Percentiles rank a stretch among this genome's conserved stretches.
Evolutionary conservation across 805 yeast species (phyloP).

Genomic region (Saturnispora halmiae): DNA sequence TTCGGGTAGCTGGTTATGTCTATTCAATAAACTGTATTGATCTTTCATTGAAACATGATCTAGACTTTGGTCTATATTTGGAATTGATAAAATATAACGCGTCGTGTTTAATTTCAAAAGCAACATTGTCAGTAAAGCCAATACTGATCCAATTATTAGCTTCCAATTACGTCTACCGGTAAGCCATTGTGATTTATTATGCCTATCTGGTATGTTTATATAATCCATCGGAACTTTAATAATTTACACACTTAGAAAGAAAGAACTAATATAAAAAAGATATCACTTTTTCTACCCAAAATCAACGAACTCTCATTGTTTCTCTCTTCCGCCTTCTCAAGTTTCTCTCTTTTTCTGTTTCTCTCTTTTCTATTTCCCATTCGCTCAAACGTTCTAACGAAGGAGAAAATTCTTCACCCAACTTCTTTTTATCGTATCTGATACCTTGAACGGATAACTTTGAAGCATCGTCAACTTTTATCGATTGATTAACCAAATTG

Average conservation of each 20-base stretch:
- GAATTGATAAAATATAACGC: background rate
- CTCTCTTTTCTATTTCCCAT: conserved; percentile 91
- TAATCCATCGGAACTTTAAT: conserved; percentile 2
- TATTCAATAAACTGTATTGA: background rate
- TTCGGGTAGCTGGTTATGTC: conserved; percentile 10
- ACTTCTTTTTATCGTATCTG: conserved; percentile 64
- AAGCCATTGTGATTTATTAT: too few relatives aligned
- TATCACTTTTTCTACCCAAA: too few relatives aligned
- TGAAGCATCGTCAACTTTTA: conserved; percentile 13
- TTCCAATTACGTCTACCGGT: background rate
- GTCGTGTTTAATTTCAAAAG: too few relatives aligned
- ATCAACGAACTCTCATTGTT: conserved; percentile 47
- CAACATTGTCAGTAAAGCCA: too few relatives aligned
- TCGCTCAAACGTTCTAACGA: conserved; percentile 75
- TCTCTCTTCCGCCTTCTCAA: conserved; percentile 89
- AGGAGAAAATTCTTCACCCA: conserved; percentile 85
- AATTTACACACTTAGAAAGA: background rate
- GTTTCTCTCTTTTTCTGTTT: conserved; percentile 88
- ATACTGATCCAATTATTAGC: too few relatives aligned
- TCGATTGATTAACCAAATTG: conserved; percentile 27
- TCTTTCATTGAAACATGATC: conserved; percentile 1
- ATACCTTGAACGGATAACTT: conserved; percentile 34
- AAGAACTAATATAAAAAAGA: background rate
- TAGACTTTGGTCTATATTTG: background rate
- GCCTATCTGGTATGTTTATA: conserved; percentile 4